These are phyloP conservation scores for Aspergillus spinulosporus DNA, from an alignment of 2,329 filamentous ascomycete genomes.

Conservation along the genomic window DNA sequence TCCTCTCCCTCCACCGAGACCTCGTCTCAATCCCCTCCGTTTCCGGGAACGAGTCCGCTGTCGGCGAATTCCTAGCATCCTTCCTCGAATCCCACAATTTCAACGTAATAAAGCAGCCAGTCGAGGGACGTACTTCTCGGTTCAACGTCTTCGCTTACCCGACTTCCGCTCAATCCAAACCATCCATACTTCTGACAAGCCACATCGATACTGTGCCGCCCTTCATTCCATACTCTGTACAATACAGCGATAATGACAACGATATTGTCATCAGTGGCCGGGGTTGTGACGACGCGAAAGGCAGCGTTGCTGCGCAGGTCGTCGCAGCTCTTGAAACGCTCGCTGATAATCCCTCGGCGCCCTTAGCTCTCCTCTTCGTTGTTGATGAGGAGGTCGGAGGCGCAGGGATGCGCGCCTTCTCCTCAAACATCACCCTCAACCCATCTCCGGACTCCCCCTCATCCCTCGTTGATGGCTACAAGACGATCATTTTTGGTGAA, in stretches of 20 bases:
- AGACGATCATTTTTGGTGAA: slow-evolving; percentile 85
- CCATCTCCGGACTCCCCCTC: slow-evolving; percentile 32
- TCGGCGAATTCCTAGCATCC: slow-evolving; percentile 67
- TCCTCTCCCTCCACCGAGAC: slow-evolving; percentile 72
- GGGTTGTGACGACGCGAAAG: slow-evolving; percentile 50
- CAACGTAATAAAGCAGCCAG: slow-evolving; percentile 60
- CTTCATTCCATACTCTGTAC: slow-evolving; percentile 51
- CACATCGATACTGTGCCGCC: slow-evolving; percentile 74
- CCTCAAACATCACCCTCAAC: slow-evolving; percentile 48
- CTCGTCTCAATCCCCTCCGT: slow-evolving; percentile 74
- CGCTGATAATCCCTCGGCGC: slow-evolving; percentile 36
- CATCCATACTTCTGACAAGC: slow-evolving; percentile 56
- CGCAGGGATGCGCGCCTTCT: slow-evolving; percentile 70
- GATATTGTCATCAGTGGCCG: slow-evolving; percentile 46
- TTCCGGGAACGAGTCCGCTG: slow-evolving; percentile 65
- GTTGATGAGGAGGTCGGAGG: slow-evolving; percentile 83
- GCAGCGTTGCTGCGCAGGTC: slow-evolving; percentile 46
- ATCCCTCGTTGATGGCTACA: slow-evolving; percentile 45
- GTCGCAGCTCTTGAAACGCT: slow-evolving; percentile 51
- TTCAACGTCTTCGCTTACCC: slow-evolving; percentile 75
- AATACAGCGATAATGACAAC: slow-evolving; percentile 15
- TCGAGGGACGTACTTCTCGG: slow-evolving; percentile 43
- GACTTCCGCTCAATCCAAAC: slow-evolving; percentile 22
- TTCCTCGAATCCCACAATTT: slow-evolving; percentile 65
- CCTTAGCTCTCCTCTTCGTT: slow-evolving; percentile 58